Base-by-base conservation (phyloP, 495 filamentous ascomycete genomes). In the Aspergillus panamensis region DNA sequence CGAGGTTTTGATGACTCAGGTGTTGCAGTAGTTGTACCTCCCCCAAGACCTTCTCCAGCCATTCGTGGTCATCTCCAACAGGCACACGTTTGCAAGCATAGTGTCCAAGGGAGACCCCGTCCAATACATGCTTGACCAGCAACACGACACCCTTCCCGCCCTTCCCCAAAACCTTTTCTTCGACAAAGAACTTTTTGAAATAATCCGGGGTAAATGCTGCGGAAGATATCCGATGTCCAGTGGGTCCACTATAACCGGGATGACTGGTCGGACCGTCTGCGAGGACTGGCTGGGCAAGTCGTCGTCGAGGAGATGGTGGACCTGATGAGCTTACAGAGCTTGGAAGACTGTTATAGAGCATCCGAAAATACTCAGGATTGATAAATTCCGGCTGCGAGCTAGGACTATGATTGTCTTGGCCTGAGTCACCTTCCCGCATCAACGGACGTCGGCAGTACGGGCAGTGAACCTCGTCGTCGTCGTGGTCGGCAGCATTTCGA, bases 61-160 rank as follows among this genome's bases (percentile, higher is more conserved):
- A 98, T 55, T 89, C 85, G 63, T 96, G 94, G 62, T 97, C 91
- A 66, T 98, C 87, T 20, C 94, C 90, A 13, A 98, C 94, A 4
- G 94, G 95, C 1, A 98, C 91, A 37, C 94, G 84, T 70, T 98
- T 98, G 78, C 94, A 98, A 21, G 94, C 94, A 72, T 96, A 98
- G 54, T 96, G 82, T 1, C 88, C 94, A 6, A 97, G 83, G 13
- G 84, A 80, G 33, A 96, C 91, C 7, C 89, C 84, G 69, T 96
- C 94, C 51, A 98, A 80, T 53, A 96, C 76, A 74, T 98, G 94
- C 45, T 86, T 85, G 10, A 98, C 95, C 10, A 97, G 79, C 54
- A 98, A 66, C 2, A 98, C 94, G 35, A 97, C 92, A 1, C 94
- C 94, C 64, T 96, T 97, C 3, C 94, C 94, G 9, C 94, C 94